A percentile compares a stretch with the other conserved stretches of the same genome.
Evolutionary conservation across 805 yeast genomes (phyloP).

Genomic region (Lachancea dasiensis): DNA sequence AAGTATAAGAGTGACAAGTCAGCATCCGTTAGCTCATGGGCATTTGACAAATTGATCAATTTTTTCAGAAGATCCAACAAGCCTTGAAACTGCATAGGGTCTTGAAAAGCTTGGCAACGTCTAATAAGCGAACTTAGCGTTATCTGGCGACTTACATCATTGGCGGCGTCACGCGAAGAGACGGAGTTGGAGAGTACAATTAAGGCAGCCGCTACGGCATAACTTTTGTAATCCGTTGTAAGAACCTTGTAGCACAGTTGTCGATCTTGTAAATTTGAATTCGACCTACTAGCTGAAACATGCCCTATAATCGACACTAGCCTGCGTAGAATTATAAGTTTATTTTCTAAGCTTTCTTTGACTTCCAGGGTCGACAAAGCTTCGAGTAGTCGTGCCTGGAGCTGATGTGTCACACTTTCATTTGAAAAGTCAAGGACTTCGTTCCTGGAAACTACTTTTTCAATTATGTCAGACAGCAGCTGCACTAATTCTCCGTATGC

Average conservation of each 20-base stretch:
- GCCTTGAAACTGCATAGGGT: slow-evolving; percentile 32
- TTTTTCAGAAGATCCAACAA: slow-evolving; percentile 27
- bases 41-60: slow-evolving; percentile 20
- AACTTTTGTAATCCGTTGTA: slow-evolving; percentile 14
- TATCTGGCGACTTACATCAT: slow-evolving; percentile 14
- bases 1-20: slow-evolving; percentile 12
- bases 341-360: slow-evolving; percentile 21
- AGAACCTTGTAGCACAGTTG: slow-evolving; percentile 15
- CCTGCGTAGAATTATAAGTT: slow-evolving; percentile 30
- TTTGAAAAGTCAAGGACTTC: slow-evolving; percentile 12
- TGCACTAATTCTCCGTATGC: slow-evolving; percentile 20
- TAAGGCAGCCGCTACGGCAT: slow-evolving; percentile 22
- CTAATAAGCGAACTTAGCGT: slow-evolving; percentile 15
- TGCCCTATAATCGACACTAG: slow-evolving; percentile 22
- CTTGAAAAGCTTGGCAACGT: slow-evolving; percentile 15
- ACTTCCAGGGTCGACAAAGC: slow-evolving; percentile 15
- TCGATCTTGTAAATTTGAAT: slow-evolving; percentile 20
- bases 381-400: slow-evolving; percentile 17
- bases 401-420: slow-evolving; percentile 4
- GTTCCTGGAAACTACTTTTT: slow-evolving; percentile 15
- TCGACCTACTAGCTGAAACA: slow-evolving; percentile 23
- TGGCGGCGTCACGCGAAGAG: slow-evolving; percentile 17
- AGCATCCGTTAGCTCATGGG: slow-evolving; percentile 17
- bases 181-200: slow-evolving; percentile 27
- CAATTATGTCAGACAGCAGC: slow-evolving; percentile 19